Percentiles rank a stretch among this genome's conserved stretches.
Evolutionary conservation across 2,329 filamentous ascomycete species (phyloP).

Genomic region (Neonectria sp.): DNA sequence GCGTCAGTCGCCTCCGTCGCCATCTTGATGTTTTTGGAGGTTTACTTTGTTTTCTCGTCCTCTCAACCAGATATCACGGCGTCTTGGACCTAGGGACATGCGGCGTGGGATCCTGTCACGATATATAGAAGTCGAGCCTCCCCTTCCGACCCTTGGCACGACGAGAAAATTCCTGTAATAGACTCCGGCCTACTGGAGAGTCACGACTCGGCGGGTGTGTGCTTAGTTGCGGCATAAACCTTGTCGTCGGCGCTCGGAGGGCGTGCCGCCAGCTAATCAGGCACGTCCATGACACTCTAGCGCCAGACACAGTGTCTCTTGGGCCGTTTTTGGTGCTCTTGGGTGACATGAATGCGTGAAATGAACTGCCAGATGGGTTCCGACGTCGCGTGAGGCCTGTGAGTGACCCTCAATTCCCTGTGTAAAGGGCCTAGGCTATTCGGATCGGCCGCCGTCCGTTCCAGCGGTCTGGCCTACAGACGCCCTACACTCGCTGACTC

Average conservation of each 20-base stretch:
- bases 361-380: slow-evolving; percentile 17
- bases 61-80: background rate
- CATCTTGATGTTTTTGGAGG: slow-evolving; percentile 17
- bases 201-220: slow-evolving; percentile 34
- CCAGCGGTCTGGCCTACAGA: background rate
- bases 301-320: background rate
- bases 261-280: slow-evolving; percentile 23
- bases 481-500: background rate
- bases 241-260: slow-evolving; percentile 29
- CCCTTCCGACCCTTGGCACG: slow-evolving; percentile 30
- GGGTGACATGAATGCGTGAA: slow-evolving; percentile 8
- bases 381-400: slow-evolving; percentile 13
- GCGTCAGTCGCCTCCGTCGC: slow-evolving; percentile 29
- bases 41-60: background rate
- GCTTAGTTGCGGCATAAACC: slow-evolving; percentile 43
- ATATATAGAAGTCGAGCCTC: slow-evolving; percentile 21
- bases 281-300: slow-evolving; percentile 7
- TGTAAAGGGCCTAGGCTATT: background rate
- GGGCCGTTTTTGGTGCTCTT: slow-evolving; percentile 1
- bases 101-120: slow-evolving; percentile 10
- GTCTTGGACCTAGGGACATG: background rate
- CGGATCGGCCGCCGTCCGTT: background rate
- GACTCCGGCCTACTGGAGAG: slow-evolving; percentile 31
- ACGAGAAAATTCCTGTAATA: slow-evolving; percentile 32
- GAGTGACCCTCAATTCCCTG: background rate